Evolutionary conservation across 345 rosid species (phyloP).

Genomic region (Aquilaria yunnanensis): DNA sequence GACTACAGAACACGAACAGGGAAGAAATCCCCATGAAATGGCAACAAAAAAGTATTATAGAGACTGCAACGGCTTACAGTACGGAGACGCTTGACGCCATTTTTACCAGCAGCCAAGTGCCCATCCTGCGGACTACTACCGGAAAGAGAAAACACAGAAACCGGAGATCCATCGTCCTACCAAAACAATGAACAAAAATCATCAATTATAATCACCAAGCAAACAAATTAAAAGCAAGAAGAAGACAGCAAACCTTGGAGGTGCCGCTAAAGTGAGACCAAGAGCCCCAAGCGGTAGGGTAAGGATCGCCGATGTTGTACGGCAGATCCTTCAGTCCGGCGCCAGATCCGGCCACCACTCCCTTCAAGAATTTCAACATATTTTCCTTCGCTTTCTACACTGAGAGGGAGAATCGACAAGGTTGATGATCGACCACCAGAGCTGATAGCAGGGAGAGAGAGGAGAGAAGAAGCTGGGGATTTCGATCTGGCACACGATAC

Average conservation of each 20-base stretch:
- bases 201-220: neutral
- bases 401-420: too few species aligned
- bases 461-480: neutral
- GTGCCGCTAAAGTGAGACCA: conserved; percentile 94
- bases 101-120: conserved; percentile 88
- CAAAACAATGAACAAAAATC: neutral
- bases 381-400: conserved; percentile 5
- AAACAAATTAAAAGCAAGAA: neutral
- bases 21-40: too few species aligned
- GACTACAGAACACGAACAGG: too few species aligned
- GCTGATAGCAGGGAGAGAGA: too few species aligned
- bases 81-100: conserved; percentile 98
- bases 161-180: conserved; percentile 96
- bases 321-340: conserved; percentile 96
- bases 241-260: conserved; percentile 47
- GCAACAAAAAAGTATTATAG: too few species aligned
- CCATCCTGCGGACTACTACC: conserved; percentile 85
- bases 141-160: conserved; percentile 74
- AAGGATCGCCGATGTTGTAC: conserved; percentile 85
- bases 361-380: conserved; percentile 89
- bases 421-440: too few species aligned
- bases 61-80: conserved; percentile 43
- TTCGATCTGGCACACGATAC: too few species aligned
- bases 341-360: conserved; percentile 93
- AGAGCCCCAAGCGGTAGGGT: conserved; percentile 89